A percentile compares a stretch with the other conserved stretches of the same genome.
Evolutionary conservation across 2,329 filamentous ascomycete species (phyloP).

Genomic region (Exophiala calicioides): DNA sequence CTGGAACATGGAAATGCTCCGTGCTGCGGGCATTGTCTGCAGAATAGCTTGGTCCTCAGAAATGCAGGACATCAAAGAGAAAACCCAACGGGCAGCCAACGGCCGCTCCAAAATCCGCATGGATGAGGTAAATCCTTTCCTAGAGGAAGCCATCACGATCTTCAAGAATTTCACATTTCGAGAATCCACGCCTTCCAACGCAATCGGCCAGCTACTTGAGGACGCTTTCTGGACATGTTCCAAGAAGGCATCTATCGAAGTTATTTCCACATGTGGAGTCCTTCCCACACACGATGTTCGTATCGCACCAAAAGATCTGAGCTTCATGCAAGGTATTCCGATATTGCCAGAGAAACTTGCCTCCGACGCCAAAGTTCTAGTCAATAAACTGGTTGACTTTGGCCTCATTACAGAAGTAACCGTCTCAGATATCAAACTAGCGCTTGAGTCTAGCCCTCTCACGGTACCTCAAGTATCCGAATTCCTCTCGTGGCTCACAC

Average conservation of each 20-base stretch:
- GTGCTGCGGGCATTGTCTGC: constrained; percentile 85
- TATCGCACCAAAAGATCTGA: constrained; percentile 67
- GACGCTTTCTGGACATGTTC: constrained; percentile 96
- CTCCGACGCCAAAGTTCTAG: constrained; percentile 67
- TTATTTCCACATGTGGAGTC: constrained; percentile 85
- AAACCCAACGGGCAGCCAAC: constrained; percentile 51
- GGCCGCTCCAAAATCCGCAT: constrained; percentile 58
- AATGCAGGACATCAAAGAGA: constrained; percentile 72
- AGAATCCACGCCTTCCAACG: constrained; percentile 83
- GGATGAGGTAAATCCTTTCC: constrained; percentile 65
- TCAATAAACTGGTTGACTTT: constrained; percentile 78
- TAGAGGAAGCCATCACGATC: constrained; percentile 78
- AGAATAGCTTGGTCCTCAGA: constrained; percentile 85
- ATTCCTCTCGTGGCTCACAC: constrained; percentile 81
- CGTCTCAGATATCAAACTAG: constrained; percentile 78
- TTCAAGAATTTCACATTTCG: constrained; percentile 84
- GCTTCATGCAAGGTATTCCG: constrained; percentile 86
- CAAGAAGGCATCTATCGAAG: constrained; percentile 76
- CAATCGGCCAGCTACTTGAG: constrained; percentile 84
- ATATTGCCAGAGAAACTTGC: constrained; percentile 77
- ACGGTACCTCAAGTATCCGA: constrained; percentile 74
- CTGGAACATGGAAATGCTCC: constrained; percentile 93
- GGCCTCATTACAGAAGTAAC: constrained; percentile 87
- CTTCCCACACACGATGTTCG: constrained; percentile 81
- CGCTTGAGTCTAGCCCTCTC: constrained; percentile 79